Conservation (phyloP, 257 asterid species). For the Solanum appendiculatum region DNA sequence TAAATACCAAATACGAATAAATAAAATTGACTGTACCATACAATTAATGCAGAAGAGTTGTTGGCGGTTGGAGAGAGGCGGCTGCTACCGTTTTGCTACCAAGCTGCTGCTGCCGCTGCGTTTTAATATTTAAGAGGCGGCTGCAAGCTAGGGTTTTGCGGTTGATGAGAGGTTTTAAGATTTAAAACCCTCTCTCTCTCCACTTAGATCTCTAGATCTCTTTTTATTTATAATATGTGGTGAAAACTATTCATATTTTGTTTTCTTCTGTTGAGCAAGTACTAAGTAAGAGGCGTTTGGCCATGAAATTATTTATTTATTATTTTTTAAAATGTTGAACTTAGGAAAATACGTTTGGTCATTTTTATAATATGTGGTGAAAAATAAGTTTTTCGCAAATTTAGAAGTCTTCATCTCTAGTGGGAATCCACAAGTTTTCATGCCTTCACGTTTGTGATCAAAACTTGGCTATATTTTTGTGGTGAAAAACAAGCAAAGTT, state of each 20-base stretch:
- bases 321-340: too few relatives aligned
- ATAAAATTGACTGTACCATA: not conserved
- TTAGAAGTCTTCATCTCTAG: too few relatives aligned
- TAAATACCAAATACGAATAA: not conserved
- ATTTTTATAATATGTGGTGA: too few relatives aligned
- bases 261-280: not conserved
- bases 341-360: not conserved
- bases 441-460: too few relatives aligned
- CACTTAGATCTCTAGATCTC: not conserved
- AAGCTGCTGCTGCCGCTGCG: not conserved
- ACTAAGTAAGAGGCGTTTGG: too few relatives aligned
- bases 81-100: not conserved
- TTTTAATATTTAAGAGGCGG: not conserved
- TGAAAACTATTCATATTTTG: not conserved
- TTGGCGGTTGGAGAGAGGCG: not conserved
- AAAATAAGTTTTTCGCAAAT: too few relatives aligned
- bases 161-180: not conserved
- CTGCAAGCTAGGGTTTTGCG: not conserved
- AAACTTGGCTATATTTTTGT: too few relatives aligned
- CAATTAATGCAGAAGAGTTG: not conserved
- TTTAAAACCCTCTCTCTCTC: not conserved
- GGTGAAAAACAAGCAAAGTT: not conserved
- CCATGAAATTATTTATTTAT: not conserved
- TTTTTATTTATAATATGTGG: not conserved
- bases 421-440: not conserved